phyloP scores from a whole-genome alignment of 176 grass and related monocot genomes.

The Oryza longistaminata region DNA sequence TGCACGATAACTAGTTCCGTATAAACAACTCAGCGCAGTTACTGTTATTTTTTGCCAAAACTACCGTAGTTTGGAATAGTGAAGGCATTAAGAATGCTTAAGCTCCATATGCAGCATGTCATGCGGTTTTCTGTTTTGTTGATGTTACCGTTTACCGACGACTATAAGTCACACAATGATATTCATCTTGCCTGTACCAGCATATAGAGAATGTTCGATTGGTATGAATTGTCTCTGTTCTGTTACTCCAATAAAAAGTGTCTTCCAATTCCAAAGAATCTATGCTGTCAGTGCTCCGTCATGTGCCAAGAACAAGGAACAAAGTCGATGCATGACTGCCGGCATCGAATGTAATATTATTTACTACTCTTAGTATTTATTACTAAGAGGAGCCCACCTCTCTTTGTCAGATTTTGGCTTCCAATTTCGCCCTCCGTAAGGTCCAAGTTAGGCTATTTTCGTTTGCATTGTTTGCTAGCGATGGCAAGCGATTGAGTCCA shows the following conservation, averaged over 20 bases:
- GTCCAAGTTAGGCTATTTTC: not conserved
- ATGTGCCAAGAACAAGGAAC: conserved; percentile 25
- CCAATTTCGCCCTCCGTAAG: not conserved
- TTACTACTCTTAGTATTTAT: too few relatives aligned
- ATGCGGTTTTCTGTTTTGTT: too few relatives aligned
- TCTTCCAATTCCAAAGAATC: conserved; percentile 22
- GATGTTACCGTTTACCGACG: not conserved
- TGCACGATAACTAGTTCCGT: too few relatives aligned
- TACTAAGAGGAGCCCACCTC: not conserved
- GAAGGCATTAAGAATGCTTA: too few relatives aligned
- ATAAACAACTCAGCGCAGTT: too few relatives aligned
- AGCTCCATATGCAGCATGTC: too few relatives aligned
- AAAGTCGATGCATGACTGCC: not conserved
- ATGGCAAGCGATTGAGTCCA: conserved; percentile 25
- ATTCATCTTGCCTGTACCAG: not conserved
- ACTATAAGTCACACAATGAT: not conserved
- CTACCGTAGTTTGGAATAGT: too few relatives aligned
- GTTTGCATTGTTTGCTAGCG: conserved; percentile 40
- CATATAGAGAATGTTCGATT: not conserved
- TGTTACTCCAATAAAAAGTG: not conserved
- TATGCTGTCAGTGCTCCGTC: conserved; percentile 25
- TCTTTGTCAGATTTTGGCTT: not conserved
- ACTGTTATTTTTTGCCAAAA: too few relatives aligned
- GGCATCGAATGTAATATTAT: not conserved
- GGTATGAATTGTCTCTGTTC: conserved; percentile 4